Base-by-base conservation (phyloP, 331 rosid species). In the Phaseolus coccineus region DNA sequence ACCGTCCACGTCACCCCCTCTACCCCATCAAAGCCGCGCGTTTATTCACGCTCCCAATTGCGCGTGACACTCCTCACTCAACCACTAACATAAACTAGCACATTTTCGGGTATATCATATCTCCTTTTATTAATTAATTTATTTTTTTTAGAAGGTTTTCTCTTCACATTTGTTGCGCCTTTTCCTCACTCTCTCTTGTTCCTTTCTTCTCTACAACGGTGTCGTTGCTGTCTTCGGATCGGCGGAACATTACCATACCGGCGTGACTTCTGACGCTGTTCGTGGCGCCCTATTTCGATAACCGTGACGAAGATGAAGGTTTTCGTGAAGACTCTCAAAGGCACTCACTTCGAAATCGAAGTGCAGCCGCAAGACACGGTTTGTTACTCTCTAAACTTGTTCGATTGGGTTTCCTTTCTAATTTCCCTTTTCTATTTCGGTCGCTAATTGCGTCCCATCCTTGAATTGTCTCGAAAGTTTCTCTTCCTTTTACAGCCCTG, bases 311-410 rank as follows among this genome's bases (percentile, higher is more conserved):
- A 71, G 87, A 92, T 92, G 97, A 92, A 92, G 90, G 39, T 92
- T 84, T 90, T 87, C 58, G 91, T 92, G 31, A 92, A 89, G 89
- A 90, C 93, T 87, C 92, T 92, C 64, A 92, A 89, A 67, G 96
- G 96, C 52, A 77, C 89, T 13, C 96, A 92, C 90, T 92, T 92
- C 76, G 96, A 92, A 85, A 81, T 92, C 79, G 83, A 90, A 87
- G 97, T 89, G 69, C 81, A 87, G 53, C 86, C 91, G 16, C 69
- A 84, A 59, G 90, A 92, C 77, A 69, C 83, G 93, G 97, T 92
- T 71, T 40, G 87, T 35, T 25, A 35, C 56, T 6, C 56, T 6
- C 5, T 6, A 12, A 44, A 69, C 53, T n/a, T 39, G 4, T 48
- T 73, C 10, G 19, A n/a, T 46, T 79, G 48, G 3, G 24, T 53